phyloP scores from a whole-genome alignment of 2,329 filamentous ascomycete genomes.

The Exserohilum turcica region DNA sequence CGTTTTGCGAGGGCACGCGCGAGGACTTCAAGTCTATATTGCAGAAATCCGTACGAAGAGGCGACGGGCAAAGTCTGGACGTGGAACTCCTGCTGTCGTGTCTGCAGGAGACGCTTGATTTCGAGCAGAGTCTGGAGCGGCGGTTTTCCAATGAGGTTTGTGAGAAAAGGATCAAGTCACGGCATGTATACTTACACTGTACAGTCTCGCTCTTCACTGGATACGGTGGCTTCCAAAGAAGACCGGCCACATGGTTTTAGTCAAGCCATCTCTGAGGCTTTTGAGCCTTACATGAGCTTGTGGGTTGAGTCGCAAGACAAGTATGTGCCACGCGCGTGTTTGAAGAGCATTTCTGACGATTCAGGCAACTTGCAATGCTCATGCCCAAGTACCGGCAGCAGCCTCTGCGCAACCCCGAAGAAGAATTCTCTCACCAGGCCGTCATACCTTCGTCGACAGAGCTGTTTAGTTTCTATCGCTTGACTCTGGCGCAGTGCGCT shows the following conservation, averaged over 20 bases:
- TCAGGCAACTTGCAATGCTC: conserved; percentile 72
- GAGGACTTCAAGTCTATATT: conserved; percentile 95
- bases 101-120: conserved; percentile 93
- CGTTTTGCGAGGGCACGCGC: conserved; percentile 92
- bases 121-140: conserved; percentile 88
- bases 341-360: conserved; percentile 14
- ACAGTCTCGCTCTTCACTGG: conserved; percentile 77
- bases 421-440: conserved; percentile 88
- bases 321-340: conserved; percentile 30
- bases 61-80: conserved; percentile 79
- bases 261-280: conserved; percentile 92
- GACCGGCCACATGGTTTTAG: conserved; percentile 79
- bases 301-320: conserved; percentile 98
- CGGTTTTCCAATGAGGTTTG: conserved; percentile 69
- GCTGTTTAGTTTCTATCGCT: conserved; percentile 94
- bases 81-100: conserved; percentile 88
- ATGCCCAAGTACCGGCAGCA: conserved; percentile 88
- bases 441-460: conserved; percentile 95
- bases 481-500: conserved; percentile 90
- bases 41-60: conserved; percentile 80
- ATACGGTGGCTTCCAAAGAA: conserved; percentile 81
- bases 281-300: conserved; percentile 93
- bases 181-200: conserved; percentile 21
- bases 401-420: conserved; percentile 77
- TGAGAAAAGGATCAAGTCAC: not conserved